These are phyloP conservation scores for Ceriops zippeliana DNA, from an alignment of 345 rosid genomes.

Conservation along the genomic window DNA sequence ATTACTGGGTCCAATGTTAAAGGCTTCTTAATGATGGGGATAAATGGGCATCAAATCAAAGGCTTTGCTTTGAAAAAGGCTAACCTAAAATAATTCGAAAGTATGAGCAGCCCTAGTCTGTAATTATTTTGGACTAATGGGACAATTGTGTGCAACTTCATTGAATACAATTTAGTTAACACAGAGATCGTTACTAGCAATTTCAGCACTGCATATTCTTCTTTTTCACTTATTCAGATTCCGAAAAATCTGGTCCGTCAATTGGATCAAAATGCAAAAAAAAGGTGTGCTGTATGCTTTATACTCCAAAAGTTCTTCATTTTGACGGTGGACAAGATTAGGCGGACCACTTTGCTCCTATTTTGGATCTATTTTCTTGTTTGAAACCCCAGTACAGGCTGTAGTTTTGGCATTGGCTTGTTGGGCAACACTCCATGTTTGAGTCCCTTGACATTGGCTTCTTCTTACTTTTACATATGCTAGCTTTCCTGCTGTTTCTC, in stretches of 20 bases:
- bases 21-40: not conserved
- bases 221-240: not conserved
- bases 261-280: not conserved
- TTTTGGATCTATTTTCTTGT: not conserved
- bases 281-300: not conserved
- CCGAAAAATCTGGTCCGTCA: not conserved
- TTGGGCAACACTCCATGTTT: slow-evolving; percentile 10
- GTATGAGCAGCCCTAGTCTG: not conserved
- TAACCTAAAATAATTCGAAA: not conserved
- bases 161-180: not conserved
- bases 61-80: not conserved
- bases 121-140: not conserved
- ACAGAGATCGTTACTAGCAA: not conserved
- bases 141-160: not conserved
- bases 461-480: not conserved
- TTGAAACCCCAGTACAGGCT: slow-evolving; percentile 4
- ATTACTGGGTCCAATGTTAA: not conserved
- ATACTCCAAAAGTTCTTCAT: slow-evolving; percentile 9
- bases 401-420: slow-evolving; percentile 11
- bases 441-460: not conserved
- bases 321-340: slow-evolving; percentile 25
- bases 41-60: not conserved
- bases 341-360: slow-evolving; percentile 9
- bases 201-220: not conserved
- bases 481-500: slow-evolving; percentile 7